Percentiles rank a stretch among this genome's conserved stretches.
These are phyloP conservation scores for Botrytis fabae DNA, from an alignment of 2,329 filamentous ascomycete genomes.

Conservation along the genomic window DNA sequence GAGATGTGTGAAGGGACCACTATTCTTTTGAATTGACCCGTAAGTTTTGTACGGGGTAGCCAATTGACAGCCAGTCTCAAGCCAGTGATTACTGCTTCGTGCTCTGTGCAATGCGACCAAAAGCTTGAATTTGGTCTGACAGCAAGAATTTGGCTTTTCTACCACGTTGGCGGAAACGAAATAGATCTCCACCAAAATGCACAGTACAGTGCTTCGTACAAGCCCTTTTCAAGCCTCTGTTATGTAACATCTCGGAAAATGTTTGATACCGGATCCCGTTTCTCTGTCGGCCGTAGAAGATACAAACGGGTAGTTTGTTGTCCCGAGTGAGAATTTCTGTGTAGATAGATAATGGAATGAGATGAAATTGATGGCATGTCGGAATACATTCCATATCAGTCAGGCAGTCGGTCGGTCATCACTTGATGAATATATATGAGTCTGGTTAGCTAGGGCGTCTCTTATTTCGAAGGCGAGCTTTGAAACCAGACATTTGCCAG, in stretches of 20 bases:
- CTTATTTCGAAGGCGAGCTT: too few relatives aligned
- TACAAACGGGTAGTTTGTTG: not conserved
- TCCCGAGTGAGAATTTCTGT: not conserved
- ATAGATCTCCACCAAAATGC: not conserved
- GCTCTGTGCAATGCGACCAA: not conserved
- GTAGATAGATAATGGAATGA: not conserved
- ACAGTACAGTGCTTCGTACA: not conserved
- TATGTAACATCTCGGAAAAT: not conserved
- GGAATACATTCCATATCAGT: not conserved
- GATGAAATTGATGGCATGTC: not conserved
- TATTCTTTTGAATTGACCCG: not conserved
- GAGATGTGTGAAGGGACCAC: not conserved
- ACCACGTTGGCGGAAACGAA: not conserved
- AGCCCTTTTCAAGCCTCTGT: not conserved
- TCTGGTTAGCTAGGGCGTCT: too few relatives aligned
- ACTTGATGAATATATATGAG: not conserved
- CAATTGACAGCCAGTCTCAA: not conserved
- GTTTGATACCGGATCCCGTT: not conserved
- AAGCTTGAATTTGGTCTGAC: slow-evolving; percentile 1
- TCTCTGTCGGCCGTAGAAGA: not conserved
- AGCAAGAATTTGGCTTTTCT: not conserved
- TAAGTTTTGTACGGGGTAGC: not conserved
- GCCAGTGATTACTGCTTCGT: not conserved
- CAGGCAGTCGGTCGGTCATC: not conserved
- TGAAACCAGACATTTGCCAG: not conserved